Evolutionary conservation across 2,329 filamentous ascomycete species (phyloP).

Genomic region (Cladosporium sp.): DNA sequence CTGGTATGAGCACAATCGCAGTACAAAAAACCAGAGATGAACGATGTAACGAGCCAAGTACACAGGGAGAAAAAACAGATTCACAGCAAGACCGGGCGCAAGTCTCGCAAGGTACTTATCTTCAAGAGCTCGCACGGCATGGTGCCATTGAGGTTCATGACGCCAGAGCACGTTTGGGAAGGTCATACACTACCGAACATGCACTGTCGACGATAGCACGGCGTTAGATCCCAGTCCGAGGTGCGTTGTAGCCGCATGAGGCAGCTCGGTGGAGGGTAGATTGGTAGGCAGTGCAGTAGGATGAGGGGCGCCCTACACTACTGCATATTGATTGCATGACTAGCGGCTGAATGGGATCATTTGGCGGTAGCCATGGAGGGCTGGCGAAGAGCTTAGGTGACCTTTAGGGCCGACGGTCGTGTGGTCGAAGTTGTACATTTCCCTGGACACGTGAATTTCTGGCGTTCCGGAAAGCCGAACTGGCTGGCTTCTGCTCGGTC

Average conservation of each 20-base stretch:
- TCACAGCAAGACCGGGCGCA: not conserved
- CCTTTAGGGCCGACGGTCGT: not conserved
- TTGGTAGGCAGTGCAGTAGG: not conserved
- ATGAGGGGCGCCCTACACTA: constrained; percentile 16
- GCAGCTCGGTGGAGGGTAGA: constrained; percentile 17
- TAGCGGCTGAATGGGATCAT: not conserved
- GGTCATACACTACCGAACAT: constrained; percentile 9
- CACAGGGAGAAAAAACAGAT: not conserved
- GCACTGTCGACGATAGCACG: constrained; percentile 18
- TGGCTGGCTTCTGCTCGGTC: not conserved
- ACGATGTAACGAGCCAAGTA: not conserved
- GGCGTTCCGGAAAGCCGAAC: not conserved
- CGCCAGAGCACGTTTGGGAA: constrained; percentile 14
- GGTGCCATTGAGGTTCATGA: not conserved
- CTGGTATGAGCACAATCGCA: not conserved
- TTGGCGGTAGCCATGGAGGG: not conserved
- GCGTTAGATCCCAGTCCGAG: constrained; percentile 4
- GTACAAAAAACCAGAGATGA: not conserved
- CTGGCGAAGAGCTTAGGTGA: not conserved
- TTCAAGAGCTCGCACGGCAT: constrained; percentile 9
- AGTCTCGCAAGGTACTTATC: constrained; percentile 14
- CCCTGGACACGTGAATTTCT: not conserved
- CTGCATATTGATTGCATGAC: constrained; percentile 1
- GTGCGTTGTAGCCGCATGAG: constrained; percentile 17
- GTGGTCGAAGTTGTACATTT: not conserved